phyloP scores from a whole-genome alignment of 2,329 filamentous ascomycete genomes.

The Periglandula ipomoeae region DNA sequence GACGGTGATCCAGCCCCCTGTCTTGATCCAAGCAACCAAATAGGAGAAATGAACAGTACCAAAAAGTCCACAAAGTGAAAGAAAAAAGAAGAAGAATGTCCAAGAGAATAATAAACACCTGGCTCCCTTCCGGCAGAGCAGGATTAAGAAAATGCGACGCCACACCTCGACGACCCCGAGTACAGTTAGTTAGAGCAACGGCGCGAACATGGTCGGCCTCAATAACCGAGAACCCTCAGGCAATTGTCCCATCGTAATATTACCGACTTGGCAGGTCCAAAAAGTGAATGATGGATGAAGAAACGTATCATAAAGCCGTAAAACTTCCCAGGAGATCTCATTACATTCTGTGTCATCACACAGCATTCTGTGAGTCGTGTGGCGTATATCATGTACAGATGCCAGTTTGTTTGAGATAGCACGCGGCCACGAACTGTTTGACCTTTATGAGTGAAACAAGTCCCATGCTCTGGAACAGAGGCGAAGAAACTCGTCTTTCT shows the following conservation, averaged over 20 bases:
- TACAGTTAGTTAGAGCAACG: too few relatives aligned
- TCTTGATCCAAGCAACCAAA: background rate
- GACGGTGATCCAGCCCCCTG: constrained; percentile 5
- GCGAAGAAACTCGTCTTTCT: constrained; percentile 86
- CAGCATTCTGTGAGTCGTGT: background rate
- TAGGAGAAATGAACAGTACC: background rate
- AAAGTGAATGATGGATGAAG: too few relatives aligned
- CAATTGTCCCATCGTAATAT: too few relatives aligned
- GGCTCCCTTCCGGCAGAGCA: background rate
- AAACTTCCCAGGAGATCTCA: background rate
- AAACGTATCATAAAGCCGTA: background rate
- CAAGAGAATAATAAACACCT: background rate
- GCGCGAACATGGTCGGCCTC: too few relatives aligned
- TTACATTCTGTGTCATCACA: background rate
- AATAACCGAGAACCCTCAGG: too few relatives aligned
- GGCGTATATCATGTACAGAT: too few relatives aligned
- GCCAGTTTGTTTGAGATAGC: too few relatives aligned
- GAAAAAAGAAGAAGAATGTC: background rate
- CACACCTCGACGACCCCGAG: too few relatives aligned
- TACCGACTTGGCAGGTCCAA: too few relatives aligned
- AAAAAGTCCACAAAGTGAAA: background rate
- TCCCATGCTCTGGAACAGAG: constrained; percentile 92
- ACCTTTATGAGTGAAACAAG: constrained; percentile 75
- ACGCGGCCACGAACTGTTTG: background rate
- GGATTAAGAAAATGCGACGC: too few relatives aligned